Conservation (phyloP, 306 rosid species). For the Quercus berberidifolia region DNA sequence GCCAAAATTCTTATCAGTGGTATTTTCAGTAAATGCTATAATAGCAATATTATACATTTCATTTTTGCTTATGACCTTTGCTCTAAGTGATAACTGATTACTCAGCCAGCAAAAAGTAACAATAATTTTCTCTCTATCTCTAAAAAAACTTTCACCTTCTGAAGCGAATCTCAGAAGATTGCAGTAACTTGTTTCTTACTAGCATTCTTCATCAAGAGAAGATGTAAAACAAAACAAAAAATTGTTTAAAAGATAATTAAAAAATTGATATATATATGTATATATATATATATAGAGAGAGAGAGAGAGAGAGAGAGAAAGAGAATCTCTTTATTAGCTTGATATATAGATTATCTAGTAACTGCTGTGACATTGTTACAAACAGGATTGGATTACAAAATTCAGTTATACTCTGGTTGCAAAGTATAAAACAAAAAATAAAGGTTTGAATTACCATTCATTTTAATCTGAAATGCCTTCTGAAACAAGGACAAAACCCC, state of each 20-base stretch:
- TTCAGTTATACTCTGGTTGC: background rate
- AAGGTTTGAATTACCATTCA: no score
- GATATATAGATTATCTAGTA: background rate
- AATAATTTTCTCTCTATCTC: background rate
- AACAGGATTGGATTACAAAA: background rate
- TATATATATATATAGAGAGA: background rate
- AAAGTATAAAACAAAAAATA: background rate
- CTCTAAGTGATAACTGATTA: slow-evolving; percentile 11
- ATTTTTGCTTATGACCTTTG: background rate
- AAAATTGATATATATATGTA: no score
- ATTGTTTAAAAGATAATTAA: background rate
- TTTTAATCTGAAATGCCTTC: background rate
- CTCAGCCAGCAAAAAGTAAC: slow-evolving; percentile 7
- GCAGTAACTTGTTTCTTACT: background rate
- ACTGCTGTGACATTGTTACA: background rate
- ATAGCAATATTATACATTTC: background rate
- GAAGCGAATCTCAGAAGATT: background rate
- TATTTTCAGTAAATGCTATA: slow-evolving; percentile 15
- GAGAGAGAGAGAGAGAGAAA: background rate
- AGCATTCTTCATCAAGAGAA: background rate
- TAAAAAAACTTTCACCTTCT: slow-evolving; percentile 6
- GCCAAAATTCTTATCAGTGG: slow-evolving; percentile 19
- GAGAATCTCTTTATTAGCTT: background rate
- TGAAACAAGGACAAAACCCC: background rate
- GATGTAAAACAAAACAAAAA: background rate